These are phyloP conservation scores for Candida nemodendra DNA, from an alignment of 805 yeast species.

Conservation along the genomic window DNA sequence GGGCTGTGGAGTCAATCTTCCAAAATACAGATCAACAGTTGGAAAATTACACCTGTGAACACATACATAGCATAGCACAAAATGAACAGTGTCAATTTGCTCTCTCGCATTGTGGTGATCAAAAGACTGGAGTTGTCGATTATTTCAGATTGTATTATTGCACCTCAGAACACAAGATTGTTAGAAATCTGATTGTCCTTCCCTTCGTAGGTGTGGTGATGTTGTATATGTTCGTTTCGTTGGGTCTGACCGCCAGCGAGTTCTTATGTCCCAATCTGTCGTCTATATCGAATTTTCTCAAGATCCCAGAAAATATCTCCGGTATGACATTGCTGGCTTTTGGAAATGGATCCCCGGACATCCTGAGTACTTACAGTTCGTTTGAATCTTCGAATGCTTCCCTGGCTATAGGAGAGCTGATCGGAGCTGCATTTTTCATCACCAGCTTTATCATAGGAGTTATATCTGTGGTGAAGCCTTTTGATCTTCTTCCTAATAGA, in stretches of 20 bases:
- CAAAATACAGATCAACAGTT: no score
- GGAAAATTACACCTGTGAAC: constrained; percentile 20
- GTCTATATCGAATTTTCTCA: constrained; percentile 59
- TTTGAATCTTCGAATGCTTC: constrained; percentile 65
- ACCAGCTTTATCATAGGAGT: constrained; percentile 77
- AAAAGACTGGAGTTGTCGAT: constrained; percentile 28
- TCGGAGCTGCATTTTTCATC: constrained; percentile 87
- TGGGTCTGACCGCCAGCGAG: constrained; percentile 84
- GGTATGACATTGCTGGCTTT: constrained; percentile 88
- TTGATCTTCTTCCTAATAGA: constrained; percentile 40
- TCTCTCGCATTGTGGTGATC: constrained; percentile 24
- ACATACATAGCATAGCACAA: constrained; percentile 19
- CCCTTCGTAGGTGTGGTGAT: constrained; percentile 22
- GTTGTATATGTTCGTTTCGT: constrained; percentile 51
- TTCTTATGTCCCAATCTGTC: constrained; percentile 80
- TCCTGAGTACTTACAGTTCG: constrained; percentile 80
- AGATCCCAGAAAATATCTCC: constrained; percentile 75
- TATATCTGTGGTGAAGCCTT: constrained; percentile 69
- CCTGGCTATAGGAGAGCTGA: constrained; percentile 84
- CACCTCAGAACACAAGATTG: constrained; percentile 9
- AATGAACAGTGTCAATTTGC: constrained; percentile 32
- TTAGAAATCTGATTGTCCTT: constrained; percentile 19
- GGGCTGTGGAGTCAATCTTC: no score
- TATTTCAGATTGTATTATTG: constrained; percentile 34
- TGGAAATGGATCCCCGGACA: constrained; percentile 93